Percentiles rank a stretch among this genome's conserved stretches.
Conservation (phyloP, 305 asterid species). For the Lippia alba region DNA sequence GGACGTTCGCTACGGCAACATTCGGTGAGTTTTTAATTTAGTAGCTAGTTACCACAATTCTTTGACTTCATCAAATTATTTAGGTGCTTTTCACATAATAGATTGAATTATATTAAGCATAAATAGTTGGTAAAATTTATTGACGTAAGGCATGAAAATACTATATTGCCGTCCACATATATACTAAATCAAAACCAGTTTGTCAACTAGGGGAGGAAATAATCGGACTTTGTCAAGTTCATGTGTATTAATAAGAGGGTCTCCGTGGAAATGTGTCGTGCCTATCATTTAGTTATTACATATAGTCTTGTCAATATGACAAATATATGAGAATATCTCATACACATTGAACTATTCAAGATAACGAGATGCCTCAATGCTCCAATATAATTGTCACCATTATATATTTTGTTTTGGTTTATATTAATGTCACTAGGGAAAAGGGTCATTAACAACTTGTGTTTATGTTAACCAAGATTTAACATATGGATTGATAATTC, state of each 20-base stretch:
- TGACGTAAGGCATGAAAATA: no score
- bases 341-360: conserved; percentile 9
- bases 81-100: no score
- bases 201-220: no score
- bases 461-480: no score
- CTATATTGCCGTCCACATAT: no score
- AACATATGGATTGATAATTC: no score
- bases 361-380: conserved; percentile 2
- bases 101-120: no score
- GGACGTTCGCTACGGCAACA: conserved; percentile 74
- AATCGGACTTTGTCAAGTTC: not conserved
- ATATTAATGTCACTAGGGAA: not conserved
- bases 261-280: not conserved
- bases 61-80: not conserved
- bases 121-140: no score
- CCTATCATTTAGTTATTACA: not conserved
- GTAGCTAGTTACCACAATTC: no score
- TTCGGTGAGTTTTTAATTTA: conserved; percentile 56
- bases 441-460: not conserved
- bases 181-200: no score
- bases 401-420: not conserved
- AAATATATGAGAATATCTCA: not conserved
- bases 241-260: not conserved
- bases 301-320: conserved; percentile 1
- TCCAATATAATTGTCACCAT: not conserved